phyloP scores from a whole-genome alignment of 202 grass and related monocot genomes.

The Elaeis oleifera region DNA sequence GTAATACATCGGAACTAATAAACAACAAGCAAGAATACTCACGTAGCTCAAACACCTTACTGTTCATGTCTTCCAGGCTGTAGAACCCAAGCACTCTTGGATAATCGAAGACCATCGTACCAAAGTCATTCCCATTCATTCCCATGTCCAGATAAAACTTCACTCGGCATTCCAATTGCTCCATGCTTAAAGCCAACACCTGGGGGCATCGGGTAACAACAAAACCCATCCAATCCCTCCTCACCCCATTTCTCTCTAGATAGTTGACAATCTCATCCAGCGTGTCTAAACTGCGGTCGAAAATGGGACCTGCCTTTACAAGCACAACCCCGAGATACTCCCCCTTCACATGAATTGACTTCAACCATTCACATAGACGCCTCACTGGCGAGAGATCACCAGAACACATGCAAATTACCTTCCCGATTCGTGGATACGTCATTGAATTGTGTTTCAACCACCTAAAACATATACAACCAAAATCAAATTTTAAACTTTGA shows the following conservation, averaged over 20 bases:
- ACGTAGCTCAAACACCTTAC: constrained; percentile 67
- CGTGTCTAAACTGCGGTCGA: constrained; percentile 44
- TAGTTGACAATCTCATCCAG: constrained; percentile 52
- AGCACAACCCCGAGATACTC: constrained; percentile 67
- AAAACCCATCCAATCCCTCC: constrained; percentile 78
- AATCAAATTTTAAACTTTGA: constrained; percentile 2
- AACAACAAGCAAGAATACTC: constrained; percentile 18
- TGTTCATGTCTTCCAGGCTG: constrained; percentile 86
- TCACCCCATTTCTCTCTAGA: constrained; percentile 58
- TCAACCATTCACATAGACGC: constrained; percentile 58
- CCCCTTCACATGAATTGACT: constrained; percentile 68
- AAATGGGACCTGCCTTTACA: constrained; percentile 42
- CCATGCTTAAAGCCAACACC: constrained; percentile 44
- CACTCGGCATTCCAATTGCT: constrained; percentile 52
- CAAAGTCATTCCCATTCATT: constrained; percentile 71
- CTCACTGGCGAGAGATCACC: constrained; percentile 66
- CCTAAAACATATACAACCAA: constrained; percentile 32
- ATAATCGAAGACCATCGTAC: constrained; percentile 93
- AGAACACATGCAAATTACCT: constrained; percentile 56
- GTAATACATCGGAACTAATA: constrained; percentile 5
- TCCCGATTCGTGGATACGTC: constrained; percentile 76
- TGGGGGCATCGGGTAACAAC: constrained; percentile 63
- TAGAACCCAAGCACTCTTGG: constrained; percentile 72
- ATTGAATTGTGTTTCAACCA: constrained; percentile 93
- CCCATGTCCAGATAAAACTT: constrained; percentile 76